A percentile compares a stretch with the other conserved stretches of the same genome.
Evolutionary conservation across 768 basidiomycete genomes (phyloP).

Genomic region (Psilocybe cyanescens): DNA sequence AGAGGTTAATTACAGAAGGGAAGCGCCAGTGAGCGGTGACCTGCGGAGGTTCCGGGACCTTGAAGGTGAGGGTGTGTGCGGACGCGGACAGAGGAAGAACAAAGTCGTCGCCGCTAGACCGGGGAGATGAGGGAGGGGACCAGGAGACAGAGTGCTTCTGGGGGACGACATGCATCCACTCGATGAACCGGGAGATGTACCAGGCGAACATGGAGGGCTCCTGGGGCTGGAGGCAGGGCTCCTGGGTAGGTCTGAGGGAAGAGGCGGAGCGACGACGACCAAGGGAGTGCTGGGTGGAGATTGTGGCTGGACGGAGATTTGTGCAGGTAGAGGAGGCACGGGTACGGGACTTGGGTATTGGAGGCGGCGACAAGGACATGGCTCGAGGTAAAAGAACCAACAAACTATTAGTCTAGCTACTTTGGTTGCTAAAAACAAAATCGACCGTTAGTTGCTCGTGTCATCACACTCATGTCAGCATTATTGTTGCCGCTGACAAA

Average conservation of each 20-base stretch:
- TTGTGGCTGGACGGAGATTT: slow-evolving; percentile 46
- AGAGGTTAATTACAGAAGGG: slow-evolving; percentile 33
- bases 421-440: not conserved
- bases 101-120: slow-evolving; percentile 44
- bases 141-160: slow-evolving; percentile 43
- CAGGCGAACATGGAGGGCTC: slow-evolving; percentile 51
- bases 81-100: slow-evolving; percentile 36
- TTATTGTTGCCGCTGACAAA: slow-evolving; percentile 9
- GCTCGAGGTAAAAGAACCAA: not conserved
- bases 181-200: slow-evolving; percentile 52
- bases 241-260: slow-evolving; percentile 34
- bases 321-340: slow-evolving; percentile 61
- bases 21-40: slow-evolving; percentile 27
- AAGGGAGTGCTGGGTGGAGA: slow-evolving; percentile 53
- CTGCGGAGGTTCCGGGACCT: slow-evolving; percentile 35
- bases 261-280: slow-evolving; percentile 59
- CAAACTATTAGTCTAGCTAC: not conserved
- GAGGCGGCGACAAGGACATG: slow-evolving; percentile 21
- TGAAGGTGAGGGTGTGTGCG: slow-evolving; percentile 44
- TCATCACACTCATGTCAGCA: not conserved
- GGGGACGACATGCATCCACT: slow-evolving; percentile 50
- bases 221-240: slow-evolving; percentile 14
- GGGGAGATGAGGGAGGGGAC: slow-evolving; percentile 51
- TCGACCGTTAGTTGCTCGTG: not conserved
- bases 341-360: slow-evolving; percentile 45